Conservation (phyloP, 2,329 filamentous ascomycete species). For the Pestalotiopsis sp. region DNA sequence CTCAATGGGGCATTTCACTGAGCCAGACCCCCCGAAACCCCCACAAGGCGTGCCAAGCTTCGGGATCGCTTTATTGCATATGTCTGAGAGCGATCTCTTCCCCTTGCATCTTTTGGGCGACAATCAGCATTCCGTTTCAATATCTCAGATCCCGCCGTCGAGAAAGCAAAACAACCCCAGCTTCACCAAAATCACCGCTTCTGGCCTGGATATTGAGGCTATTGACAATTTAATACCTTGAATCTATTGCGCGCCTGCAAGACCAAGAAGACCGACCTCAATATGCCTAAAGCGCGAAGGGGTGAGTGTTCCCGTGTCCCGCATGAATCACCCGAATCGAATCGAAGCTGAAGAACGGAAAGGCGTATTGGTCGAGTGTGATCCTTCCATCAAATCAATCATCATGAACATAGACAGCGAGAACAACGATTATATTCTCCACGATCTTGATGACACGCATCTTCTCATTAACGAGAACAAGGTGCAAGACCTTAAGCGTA, state of each 20-base stretch:
- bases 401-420: slow-evolving; percentile 75
- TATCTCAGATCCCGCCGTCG: not conserved
- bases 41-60: not conserved
- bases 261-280: not conserved
- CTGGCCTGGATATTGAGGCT: not conserved
- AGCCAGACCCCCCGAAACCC: not conserved
- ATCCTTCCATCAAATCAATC: slow-evolving; percentile 87
- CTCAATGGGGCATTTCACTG: not conserved
- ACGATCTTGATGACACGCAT: slow-evolving; percentile 78
- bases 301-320: not conserved
- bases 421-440: slow-evolving; percentile 75
- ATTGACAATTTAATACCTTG: not conserved
- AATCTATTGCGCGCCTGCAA: not conserved
- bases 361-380: slow-evolving; percentile 80
- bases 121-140: not conserved
- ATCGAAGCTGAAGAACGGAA: slow-evolving; percentile 12
- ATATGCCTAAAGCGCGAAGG: slow-evolving; percentile 7
- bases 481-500: slow-evolving; percentile 67
- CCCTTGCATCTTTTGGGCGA: not conserved
- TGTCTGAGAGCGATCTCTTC: not conserved
- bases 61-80: not conserved
- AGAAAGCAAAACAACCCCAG: not conserved
- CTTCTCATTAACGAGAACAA: slow-evolving; percentile 77
- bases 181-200: not conserved
- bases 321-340: not conserved